These are phyloP conservation scores for Lupinus albus DNA, from an alignment of 306 rosid genomes.

Conservation along the genomic window DNA sequence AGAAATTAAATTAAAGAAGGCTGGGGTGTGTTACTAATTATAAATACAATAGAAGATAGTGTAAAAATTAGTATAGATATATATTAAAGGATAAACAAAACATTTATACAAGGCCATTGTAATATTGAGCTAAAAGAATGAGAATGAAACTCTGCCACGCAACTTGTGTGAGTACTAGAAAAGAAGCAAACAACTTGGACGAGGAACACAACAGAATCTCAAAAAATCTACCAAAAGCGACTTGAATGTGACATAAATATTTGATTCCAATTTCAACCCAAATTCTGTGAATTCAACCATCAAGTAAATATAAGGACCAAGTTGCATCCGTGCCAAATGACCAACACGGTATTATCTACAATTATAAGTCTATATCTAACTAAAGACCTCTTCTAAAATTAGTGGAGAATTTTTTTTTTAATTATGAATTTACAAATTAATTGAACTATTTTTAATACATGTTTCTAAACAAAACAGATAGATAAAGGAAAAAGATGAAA, in stretches of 20 bases:
- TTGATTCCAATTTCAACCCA: slow-evolving; percentile 37
- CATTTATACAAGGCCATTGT: neutral
- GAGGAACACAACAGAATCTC: slow-evolving; percentile 28
- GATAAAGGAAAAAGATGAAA: neutral
- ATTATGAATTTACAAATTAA: neutral
- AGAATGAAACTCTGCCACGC: slow-evolving; percentile 26
- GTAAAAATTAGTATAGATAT: too few relatives aligned
- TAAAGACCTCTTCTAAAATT: neutral
- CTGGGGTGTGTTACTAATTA: too few relatives aligned
- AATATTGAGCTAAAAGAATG: neutral
- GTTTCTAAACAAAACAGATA: neutral
- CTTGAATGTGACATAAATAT: slow-evolving; percentile 44
- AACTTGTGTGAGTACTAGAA: neutral
- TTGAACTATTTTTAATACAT: neutral
- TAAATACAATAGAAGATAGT: too few relatives aligned
- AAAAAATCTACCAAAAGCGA: slow-evolving; percentile 15
- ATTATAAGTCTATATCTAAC: neutral
- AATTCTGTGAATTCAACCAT: slow-evolving; percentile 25
- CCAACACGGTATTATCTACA: neutral
- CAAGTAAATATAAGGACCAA: neutral
- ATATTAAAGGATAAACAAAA: too few relatives aligned
- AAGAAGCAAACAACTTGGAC: neutral
- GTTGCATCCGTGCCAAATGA: neutral
- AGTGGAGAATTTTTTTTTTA: neutral
- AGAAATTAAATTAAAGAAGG: neutral